phyloP scores from a whole-genome alignment of 2,329 filamentous ascomycete species.

The Venturiaceae sp. region DNA sequence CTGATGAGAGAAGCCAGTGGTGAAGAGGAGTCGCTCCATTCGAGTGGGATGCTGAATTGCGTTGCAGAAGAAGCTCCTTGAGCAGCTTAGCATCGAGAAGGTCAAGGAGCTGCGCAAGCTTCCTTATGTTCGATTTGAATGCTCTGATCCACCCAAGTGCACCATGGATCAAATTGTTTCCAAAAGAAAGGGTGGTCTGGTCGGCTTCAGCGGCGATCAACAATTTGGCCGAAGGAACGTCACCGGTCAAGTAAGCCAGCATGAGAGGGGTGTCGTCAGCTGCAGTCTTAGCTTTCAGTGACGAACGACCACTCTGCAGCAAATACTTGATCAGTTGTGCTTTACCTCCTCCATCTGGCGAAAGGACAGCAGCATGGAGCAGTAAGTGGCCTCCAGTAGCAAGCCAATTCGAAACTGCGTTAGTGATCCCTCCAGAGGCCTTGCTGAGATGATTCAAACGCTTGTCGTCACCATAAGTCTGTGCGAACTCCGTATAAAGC shows the following conservation, averaged over 20 bases:
- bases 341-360: slow-evolving; percentile 27
- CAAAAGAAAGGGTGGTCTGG: slow-evolving; percentile 52
- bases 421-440: slow-evolving; percentile 53
- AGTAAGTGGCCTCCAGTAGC: slow-evolving; percentile 47
- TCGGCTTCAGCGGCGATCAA: slow-evolving; percentile 62
- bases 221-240: slow-evolving; percentile 45
- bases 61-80: slow-evolving; percentile 48
- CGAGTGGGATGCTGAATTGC: slow-evolving; percentile 17
- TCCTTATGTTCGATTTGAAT: not conserved
- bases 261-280: slow-evolving; percentile 57
- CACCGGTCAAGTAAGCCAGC: slow-evolving; percentile 51
- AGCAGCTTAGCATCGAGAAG: slow-evolving; percentile 50
- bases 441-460: slow-evolving; percentile 52
- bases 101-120: slow-evolving; percentile 36
- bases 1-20: not conserved
- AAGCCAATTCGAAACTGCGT: slow-evolving; percentile 51
- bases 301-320: slow-evolving; percentile 49
- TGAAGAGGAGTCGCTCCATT: slow-evolving; percentile 44
- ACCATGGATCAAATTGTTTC: slow-evolving; percentile 47
- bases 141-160: slow-evolving; percentile 22
- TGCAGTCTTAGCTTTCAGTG: slow-evolving; percentile 50
- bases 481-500: slow-evolving; percentile 60
- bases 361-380: slow-evolving; percentile 44
- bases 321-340: slow-evolving; percentile 56
- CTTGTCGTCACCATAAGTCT: slow-evolving; percentile 49